Conservation (phyloP, 1,284 basidiomycete species). For the Marasmius sp. region DNA sequence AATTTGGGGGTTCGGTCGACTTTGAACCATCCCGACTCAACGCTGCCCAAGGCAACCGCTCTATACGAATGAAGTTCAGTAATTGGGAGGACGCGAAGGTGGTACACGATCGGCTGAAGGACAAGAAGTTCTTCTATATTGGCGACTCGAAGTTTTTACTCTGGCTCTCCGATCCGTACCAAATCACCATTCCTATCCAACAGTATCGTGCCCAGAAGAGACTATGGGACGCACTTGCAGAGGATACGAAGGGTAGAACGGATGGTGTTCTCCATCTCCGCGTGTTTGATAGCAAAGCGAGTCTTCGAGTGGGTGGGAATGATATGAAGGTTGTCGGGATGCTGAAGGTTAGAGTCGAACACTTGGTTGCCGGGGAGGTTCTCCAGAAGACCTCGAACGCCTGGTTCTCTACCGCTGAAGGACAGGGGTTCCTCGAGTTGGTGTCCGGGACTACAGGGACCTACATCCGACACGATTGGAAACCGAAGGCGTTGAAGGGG, state of each 20-base stretch:
- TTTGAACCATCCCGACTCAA: constrained; percentile 5
- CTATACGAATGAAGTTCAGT: constrained; percentile 40
- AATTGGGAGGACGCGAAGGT: constrained; percentile 46
- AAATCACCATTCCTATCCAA: constrained; percentile 40
- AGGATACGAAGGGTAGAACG: constrained; percentile 4
- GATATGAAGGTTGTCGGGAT: not conserved
- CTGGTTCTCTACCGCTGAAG: not conserved
- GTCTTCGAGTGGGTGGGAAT: not conserved
- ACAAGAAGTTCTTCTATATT: constrained; percentile 24
- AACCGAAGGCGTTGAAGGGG: not conserved
- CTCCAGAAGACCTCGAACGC: not conserved
- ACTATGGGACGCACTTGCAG: constrained; percentile 44
- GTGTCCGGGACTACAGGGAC: not conserved
- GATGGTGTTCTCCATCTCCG: not conserved
- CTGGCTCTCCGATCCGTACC: constrained; percentile 46
- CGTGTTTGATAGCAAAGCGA: not conserved
- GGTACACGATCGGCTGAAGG: constrained; percentile 31
- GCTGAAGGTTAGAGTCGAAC: not conserved
- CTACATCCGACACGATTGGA: not conserved
- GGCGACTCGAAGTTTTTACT: constrained; percentile 31
- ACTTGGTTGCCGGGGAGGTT: not conserved
- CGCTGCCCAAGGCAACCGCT: constrained; percentile 25
- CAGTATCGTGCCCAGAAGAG: constrained; percentile 52
- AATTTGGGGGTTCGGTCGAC: not conserved
- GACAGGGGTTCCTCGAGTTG: not conserved